A percentile compares a stretch with the other conserved stretches of the same genome.
These are phyloP conservation scores for Aspergillus panamensis DNA, from an alignment of 495 filamentous ascomycete species.

Conservation along the genomic window DNA sequence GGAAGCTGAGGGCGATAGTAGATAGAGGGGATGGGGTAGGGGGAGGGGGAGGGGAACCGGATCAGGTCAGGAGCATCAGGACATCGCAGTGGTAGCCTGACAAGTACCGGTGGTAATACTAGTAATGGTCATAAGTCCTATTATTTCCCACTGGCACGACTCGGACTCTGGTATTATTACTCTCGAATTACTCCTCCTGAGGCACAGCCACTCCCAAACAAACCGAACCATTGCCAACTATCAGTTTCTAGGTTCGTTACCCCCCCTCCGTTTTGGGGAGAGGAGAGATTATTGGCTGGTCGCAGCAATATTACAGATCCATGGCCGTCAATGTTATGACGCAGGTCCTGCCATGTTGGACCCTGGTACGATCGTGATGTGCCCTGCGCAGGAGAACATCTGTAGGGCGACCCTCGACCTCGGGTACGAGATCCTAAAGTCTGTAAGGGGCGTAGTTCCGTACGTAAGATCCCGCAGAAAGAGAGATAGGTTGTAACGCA, in stretches of 20 bases:
- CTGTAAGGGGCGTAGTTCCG: not conserved
- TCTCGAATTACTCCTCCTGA: not conserved
- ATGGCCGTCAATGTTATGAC: slow-evolving; percentile 9
- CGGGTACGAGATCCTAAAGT: slow-evolving; percentile 4
- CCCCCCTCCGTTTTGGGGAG: not conserved
- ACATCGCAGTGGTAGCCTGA: slow-evolving; percentile 21
- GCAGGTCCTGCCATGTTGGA: not conserved
- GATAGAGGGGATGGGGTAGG: slow-evolving; percentile 17
- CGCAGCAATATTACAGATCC: not conserved
- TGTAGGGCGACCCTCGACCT: not conserved
- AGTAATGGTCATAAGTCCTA: not conserved
- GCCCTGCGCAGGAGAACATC: not conserved
- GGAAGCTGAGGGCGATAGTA: slow-evolving; percentile 13
- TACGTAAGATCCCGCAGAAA: not conserved
- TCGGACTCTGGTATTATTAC: slow-evolving; percentile 5
- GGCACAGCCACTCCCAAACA: not conserved
- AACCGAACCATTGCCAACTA: not conserved
- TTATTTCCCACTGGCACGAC: slow-evolving; percentile 6
- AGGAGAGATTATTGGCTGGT: slow-evolving; percentile 3
- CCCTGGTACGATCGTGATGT: not conserved
- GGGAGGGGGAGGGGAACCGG: slow-evolving; percentile 24
- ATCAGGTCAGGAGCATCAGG: slow-evolving; percentile 28
- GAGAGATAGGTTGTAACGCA: not conserved
- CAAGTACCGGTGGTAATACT: not conserved
- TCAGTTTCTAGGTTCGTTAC: slow-evolving; percentile 1